A percentile compares a stretch with the other conserved stretches of the same genome.
Conservation (phyloP, 768 basidiomycete species). For the Boletellus ananas region DNA sequence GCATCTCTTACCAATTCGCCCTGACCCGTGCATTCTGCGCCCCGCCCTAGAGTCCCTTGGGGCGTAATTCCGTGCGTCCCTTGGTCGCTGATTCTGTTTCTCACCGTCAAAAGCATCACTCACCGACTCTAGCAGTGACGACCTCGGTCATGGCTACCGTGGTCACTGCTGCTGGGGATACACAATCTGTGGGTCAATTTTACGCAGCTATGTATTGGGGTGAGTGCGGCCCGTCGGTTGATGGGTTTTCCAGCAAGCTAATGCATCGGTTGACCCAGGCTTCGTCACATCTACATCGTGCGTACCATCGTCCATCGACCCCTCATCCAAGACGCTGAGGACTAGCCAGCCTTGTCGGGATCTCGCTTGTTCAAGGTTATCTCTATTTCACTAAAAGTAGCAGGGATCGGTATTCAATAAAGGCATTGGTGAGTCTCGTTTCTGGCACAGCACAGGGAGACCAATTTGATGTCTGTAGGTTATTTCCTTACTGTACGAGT, state of each 20-base stretch:
- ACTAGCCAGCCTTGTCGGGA: slow-evolving; percentile 13
- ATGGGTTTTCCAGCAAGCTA: background rate
- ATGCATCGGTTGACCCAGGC: slow-evolving; percentile 1
- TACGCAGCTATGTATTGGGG: slow-evolving; percentile 19
- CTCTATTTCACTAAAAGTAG: slow-evolving; percentile 14
- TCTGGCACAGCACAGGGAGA: background rate
- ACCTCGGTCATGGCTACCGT: slow-evolving; percentile 1
- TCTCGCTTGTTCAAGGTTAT: slow-evolving; percentile 20
- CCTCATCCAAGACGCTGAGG: background rate
- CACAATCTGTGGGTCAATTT: slow-evolving; percentile 3
- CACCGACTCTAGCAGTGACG: background rate
- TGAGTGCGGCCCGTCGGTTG: background rate
- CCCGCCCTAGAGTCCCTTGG: background rate
- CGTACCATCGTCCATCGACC: background rate
- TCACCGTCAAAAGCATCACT: background rate
- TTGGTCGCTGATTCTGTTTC: background rate
- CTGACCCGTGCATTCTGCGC: background rate
- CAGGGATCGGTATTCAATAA: slow-evolving; percentile 12
- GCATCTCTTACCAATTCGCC: background rate
- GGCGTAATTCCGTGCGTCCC: background rate
- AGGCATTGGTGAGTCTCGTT: slow-evolving; percentile 11
- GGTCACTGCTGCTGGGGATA: slow-evolving; percentile 3
- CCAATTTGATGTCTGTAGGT: slow-evolving; percentile 2
- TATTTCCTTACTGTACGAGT: slow-evolving; percentile 13
- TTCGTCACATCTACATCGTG: slow-evolving; percentile 15